Conservation (phyloP, 1,284 basidiomycete genomes). For the Tremellales sp. region DNA sequence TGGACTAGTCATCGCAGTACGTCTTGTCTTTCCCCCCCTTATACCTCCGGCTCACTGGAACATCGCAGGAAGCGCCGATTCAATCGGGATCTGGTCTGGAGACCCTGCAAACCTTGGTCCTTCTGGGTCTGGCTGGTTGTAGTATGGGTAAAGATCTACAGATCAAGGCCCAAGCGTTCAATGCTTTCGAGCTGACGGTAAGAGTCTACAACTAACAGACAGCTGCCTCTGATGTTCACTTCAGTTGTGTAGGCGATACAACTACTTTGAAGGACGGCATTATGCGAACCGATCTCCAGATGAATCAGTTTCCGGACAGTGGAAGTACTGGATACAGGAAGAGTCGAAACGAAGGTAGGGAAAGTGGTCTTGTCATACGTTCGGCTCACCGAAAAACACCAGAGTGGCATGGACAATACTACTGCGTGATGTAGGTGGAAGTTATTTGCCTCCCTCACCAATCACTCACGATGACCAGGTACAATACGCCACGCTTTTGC, state of each 20-base stretch:
- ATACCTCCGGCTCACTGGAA: not conserved
- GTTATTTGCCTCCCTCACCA: not conserved
- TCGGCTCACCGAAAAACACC: not conserved
- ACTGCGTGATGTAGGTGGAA: not conserved
- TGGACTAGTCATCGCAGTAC: not conserved
- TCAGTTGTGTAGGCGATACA: not conserved
- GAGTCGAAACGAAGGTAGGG: not conserved
- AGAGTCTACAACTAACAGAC: not conserved
- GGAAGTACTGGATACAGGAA: not conserved
- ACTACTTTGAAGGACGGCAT: not conserved
- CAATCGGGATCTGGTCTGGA: not conserved
- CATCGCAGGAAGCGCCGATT: not conserved
- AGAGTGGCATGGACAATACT: not conserved
- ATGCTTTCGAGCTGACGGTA: not conserved
- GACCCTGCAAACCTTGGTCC: not conserved
- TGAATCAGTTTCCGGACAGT: not conserved
- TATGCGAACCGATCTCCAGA: not conserved
- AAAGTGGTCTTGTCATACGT: not conserved
- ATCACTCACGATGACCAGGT: not conserved
- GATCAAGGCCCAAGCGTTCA: not conserved
- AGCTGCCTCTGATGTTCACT: not conserved
- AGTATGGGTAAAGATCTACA: not conserved
- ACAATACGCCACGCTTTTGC: not conserved
- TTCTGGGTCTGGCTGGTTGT: not conserved
- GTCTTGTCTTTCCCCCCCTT: not conserved